Percentiles rank a stretch among this genome's conserved stretches.
Evolutionary conservation across 75 land plant genomes (phyloP).

Genomic region (Pinus tabuliformis): DNA sequence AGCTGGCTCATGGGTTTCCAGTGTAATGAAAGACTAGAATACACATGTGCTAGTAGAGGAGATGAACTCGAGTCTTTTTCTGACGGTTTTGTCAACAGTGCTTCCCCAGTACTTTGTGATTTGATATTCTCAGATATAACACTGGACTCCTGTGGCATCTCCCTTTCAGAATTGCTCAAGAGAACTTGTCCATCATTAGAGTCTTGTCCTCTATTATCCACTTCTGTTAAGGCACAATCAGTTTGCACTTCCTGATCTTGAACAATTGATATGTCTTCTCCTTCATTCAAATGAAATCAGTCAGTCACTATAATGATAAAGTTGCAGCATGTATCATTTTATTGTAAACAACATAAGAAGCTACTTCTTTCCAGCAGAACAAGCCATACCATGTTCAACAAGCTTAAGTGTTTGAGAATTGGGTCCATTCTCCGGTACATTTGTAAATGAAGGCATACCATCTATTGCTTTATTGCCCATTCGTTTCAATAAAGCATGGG

Average conservation of each 20-base stretch:
- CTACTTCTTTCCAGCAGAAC: no score
- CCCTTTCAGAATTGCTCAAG: neutral
- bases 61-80: neutral
- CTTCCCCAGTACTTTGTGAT: neutral
- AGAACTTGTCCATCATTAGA: neutral
- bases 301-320: neutral
- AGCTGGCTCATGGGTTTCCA: constrained; percentile 1
- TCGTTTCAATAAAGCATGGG: constrained; percentile 53
- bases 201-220: neutral
- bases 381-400: neutral
- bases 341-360: neutral
- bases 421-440: neutral
- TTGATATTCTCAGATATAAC: neutral
- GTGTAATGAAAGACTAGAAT: neutral
- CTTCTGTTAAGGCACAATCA: neutral
- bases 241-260: neutral
- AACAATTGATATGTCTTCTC: neutral
- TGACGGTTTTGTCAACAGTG: neutral
- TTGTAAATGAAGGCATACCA: neutral
- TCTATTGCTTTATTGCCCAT: constrained; percentile 12
- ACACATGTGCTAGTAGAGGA: neutral
- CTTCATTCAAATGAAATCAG: neutral
- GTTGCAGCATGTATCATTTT: neutral
- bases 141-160: neutral
- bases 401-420: neutral